Base-by-base conservation (phyloP, 1,284 basidiomycete species). In the Hymenochaete sp. region DNA sequence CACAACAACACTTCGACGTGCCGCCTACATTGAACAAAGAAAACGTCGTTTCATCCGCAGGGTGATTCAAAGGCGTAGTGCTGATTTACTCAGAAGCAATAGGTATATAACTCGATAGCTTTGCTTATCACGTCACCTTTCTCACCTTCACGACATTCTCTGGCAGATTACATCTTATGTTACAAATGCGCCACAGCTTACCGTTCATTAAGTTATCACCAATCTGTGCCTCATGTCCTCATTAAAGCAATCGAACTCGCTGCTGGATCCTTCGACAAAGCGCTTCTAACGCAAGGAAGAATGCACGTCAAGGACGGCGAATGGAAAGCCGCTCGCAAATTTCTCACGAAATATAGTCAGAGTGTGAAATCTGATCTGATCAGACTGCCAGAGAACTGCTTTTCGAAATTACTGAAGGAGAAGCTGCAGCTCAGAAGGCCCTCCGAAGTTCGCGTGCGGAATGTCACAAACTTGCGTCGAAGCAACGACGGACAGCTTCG, bases 101-200 rank as follows among this genome's bases (percentile, higher is more conserved):
- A 60, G 79, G 82, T 84, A 49, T 32, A 73, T 64, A 11, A 38
- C 26, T 42, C 3, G 44, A 21, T n/a, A 24, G 5, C 24, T 27
- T 28, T 35, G 13, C 7, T 16, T 38, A n/a, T 22, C 9, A 14
- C 2, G 10, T 24, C 19, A 29, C 31, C 43, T 25, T 18, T 29
- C 14, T 27, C 42, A 50, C 35, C 18, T 41, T 21, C 36, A 19
- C 57, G 83, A 14, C 77, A 81, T 57, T 82, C 87, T 2, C 87
- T 86, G 0, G 59, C 70, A 8, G 85, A 89, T 53, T 91, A 92
- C 57, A 65, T 89, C 1, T 75, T 92, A 19, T 86, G 90, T 59
- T 95, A 93, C 69, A 93, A 93, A 60, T 82, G 91, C 31, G 93
- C 89, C 0, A 96, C 91, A 0, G 88, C 91, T 1, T 86, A 92